phyloP scores from a whole-genome alignment of 805 yeast species.

The Cyberlindnera nakhonratchasimensis region DNA sequence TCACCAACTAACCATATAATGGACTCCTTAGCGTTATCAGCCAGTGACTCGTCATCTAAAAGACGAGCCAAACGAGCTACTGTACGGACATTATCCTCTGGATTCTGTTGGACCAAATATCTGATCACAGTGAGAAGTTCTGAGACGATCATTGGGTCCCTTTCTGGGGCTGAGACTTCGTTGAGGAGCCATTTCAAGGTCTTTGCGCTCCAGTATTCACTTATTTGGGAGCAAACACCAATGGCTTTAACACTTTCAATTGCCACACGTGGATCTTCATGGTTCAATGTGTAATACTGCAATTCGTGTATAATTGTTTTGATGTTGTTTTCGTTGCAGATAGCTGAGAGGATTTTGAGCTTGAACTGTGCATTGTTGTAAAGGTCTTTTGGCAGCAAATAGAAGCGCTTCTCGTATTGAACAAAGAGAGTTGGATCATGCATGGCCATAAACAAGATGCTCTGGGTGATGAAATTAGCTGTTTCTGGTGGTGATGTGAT shows the following conservation, averaged over 20 bases:
- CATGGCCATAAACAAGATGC: slow-evolving; percentile 40
- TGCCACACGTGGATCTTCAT: slow-evolving; percentile 28
- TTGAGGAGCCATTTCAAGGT: slow-evolving; percentile 63
- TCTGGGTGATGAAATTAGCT: slow-evolving; percentile 42
- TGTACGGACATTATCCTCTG: slow-evolving; percentile 49
- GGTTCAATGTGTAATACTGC: slow-evolving; percentile 47
- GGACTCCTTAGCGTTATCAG: slow-evolving; percentile 66
- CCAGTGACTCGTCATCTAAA: slow-evolving; percentile 26
- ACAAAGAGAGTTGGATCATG: slow-evolving; percentile 34
- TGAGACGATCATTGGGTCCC: slow-evolving; percentile 39
- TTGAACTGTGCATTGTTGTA: slow-evolving; percentile 46
- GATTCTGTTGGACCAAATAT: slow-evolving; percentile 62
- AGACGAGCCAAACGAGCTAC: slow-evolving; percentile 47
- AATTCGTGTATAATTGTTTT: slow-evolving; percentile 55
- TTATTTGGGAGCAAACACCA: slow-evolving; percentile 53
- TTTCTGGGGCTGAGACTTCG: slow-evolving; percentile 36
- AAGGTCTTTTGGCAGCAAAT: slow-evolving; percentile 53
- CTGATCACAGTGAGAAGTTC: slow-evolving; percentile 74
- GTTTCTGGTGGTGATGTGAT: slow-evolving; percentile 33
- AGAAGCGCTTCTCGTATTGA: slow-evolving; percentile 45
- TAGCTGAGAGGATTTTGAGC: slow-evolving; percentile 54
- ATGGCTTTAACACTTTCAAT: slow-evolving; percentile 57
- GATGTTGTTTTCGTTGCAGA: slow-evolving; percentile 54
- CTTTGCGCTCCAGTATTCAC: slow-evolving; percentile 45
- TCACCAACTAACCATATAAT: slow-evolving; percentile 93